Base-by-base conservation (phyloP, 305 asterid species). In the Caryopteris hybrid region DNA sequence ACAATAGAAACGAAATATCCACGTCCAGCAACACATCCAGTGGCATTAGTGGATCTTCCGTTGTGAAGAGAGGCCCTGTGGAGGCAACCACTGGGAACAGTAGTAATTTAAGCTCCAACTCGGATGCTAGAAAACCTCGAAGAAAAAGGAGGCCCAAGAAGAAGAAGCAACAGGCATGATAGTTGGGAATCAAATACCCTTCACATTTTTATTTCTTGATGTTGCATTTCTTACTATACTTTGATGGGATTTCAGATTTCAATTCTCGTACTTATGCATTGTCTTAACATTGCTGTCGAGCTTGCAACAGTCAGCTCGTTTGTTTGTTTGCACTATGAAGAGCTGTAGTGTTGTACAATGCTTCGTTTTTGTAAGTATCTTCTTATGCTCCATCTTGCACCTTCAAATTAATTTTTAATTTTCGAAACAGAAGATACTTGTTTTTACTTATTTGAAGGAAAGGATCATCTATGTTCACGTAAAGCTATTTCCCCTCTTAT, bases 61-160 rank as follows among this genome's bases (percentile, higher is more conserved):
- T 72, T 76, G 79, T 85, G 66, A 80, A 78, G 69, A 83, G 84
- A 72, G 81, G 78, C 41, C 78, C 78, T 6, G 69, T 72, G 62
- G 87, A 84, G 74, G 83, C 88, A 18, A 81, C 83, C 51, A 85
- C 88, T 31, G 92, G 93, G 64, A 85, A 90, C 78, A 92, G 89
- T 51, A 88, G 91, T 48, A 85, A 73, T 65, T 54, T 84, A 67
- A 90, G 91, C 73, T 84, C 94, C 65, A 89, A 78, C 74, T 89
- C 99, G 27, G 99, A 90, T 77, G 99, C 94, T 53, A 83, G 95
- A 66, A 93, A 90, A 73, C 99, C 99, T 18, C 71, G 73, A 61
- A 78, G 99, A 68, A 93, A 93, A 80, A 84, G 97, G 80, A 84
- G 97, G 75, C 92, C 92, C 0, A 91, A 91, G 92, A 81, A 84